A percentile compares a stretch with the other conserved stretches of the same genome.
These are phyloP conservation scores for Ganoderma sinense DNA, from an alignment of 1,284 basidiomycete genomes.

Conservation along the genomic window DNA sequence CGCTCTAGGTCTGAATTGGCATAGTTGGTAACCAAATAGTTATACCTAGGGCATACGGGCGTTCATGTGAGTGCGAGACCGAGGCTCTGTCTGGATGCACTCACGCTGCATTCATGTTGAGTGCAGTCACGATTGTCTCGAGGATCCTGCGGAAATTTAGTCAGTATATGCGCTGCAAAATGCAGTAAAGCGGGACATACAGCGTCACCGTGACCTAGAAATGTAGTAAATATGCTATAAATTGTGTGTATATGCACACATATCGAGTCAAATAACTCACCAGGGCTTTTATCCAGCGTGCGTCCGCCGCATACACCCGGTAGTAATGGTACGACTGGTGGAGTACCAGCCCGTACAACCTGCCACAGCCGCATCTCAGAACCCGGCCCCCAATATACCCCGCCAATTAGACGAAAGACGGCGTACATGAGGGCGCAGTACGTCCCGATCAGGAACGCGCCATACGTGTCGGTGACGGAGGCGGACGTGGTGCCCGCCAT, in stretches of 20 bases:
- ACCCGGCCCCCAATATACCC: background rate
- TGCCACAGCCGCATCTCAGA: background rate
- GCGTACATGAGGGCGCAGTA: background rate
- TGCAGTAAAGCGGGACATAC: background rate
- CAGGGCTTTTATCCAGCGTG: background rate
- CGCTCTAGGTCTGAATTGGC: background rate
- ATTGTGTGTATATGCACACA: background rate
- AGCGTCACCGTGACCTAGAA: background rate
- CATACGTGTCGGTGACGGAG: background rate
- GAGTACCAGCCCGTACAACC: background rate
- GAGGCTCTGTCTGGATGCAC: background rate
- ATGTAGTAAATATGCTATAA: background rate
- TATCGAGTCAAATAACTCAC: background rate
- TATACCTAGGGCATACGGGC: background rate
- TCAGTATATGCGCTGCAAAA: background rate
- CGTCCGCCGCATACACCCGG: background rate
- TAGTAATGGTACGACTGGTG: constrained; percentile 2
- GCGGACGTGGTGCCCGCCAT: background rate
- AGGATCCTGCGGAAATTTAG: background rate
- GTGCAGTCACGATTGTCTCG: background rate
- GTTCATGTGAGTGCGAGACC: background rate
- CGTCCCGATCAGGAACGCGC: background rate
- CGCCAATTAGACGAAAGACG: background rate
- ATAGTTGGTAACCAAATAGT: background rate
- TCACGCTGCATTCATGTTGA: background rate